Conservation (phyloP, 176 grass and related monocot genomes). For the Poa annua region DNA sequence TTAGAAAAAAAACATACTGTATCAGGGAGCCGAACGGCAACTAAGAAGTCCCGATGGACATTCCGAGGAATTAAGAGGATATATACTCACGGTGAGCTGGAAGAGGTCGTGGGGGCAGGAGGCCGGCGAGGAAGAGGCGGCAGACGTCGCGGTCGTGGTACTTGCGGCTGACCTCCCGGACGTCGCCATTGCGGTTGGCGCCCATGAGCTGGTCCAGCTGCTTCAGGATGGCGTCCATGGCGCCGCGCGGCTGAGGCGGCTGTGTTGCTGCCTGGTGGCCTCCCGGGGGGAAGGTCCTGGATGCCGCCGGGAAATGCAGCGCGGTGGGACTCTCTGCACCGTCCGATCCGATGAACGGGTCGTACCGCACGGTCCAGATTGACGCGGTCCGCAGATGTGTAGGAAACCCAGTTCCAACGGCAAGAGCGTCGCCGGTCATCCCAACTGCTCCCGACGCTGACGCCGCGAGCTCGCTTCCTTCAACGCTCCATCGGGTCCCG, state of each 20-base stretch:
- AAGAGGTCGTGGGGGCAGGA: constrained; percentile 97
- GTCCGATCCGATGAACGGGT: constrained; percentile 4
- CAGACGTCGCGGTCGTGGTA: constrained; percentile 91
- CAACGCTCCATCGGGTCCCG: too few species aligned
- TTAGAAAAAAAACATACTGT: not conserved
- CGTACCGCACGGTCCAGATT: not conserved
- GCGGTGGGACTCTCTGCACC: not conserved
- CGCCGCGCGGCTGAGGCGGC: not conserved
- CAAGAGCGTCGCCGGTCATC: not conserved
- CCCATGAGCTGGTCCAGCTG: constrained; percentile 98
- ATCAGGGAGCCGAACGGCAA: not conserved
- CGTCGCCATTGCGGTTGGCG: constrained; percentile 91
- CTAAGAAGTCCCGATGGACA: not conserved
- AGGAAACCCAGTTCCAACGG: not conserved
- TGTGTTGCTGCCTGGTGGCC: not conserved
- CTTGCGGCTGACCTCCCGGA: constrained; percentile 85
- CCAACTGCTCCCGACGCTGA: not conserved
- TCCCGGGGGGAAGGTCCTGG: constrained; percentile 28
- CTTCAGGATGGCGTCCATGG: constrained; percentile 90
- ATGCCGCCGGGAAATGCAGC: not conserved
- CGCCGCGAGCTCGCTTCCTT: not conserved
- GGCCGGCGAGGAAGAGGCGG: constrained; percentile 83
- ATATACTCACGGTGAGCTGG: constrained; percentile 77
- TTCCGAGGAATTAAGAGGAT: not conserved
- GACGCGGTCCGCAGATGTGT: not conserved